phyloP scores from a whole-genome alignment of 1,284 basidiomycete species.

The Fomitiporia mediterranea region DNA sequence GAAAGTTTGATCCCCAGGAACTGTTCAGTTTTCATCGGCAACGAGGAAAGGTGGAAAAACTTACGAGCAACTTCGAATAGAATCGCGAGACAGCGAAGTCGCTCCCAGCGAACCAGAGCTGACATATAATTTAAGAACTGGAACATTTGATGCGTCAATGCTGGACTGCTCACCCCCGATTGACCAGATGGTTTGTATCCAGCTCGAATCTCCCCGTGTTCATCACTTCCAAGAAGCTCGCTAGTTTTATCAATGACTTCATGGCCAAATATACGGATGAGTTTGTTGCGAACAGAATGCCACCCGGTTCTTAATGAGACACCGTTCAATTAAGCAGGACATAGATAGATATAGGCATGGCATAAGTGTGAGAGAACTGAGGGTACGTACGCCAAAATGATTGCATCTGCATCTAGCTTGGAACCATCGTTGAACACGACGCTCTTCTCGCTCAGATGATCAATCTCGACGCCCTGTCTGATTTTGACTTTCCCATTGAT shows the following conservation, averaged over 20 bases:
- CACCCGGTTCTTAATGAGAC: constrained; percentile 11
- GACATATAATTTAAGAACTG: background rate
- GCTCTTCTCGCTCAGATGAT: constrained; percentile 24
- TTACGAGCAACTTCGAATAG: constrained; percentile 31
- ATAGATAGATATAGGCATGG: background rate
- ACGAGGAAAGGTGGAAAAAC: background rate
- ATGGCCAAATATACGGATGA: constrained; percentile 24
- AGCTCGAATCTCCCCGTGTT: constrained; percentile 26
- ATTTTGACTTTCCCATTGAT: constrained; percentile 28
- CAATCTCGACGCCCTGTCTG: constrained; percentile 31
- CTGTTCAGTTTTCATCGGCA: background rate
- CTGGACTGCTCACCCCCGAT: constrained; percentile 28
- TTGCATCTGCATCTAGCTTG: constrained; percentile 30
- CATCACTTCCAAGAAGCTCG: constrained; percentile 26
- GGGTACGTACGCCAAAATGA: constrained; percentile 27
- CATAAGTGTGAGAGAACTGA: background rate
- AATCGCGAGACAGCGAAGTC: constrained; percentile 32
- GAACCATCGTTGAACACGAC: constrained; percentile 34
- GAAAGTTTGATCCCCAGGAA: background rate
- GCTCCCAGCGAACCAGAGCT: constrained; percentile 36
- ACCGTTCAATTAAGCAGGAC: background rate
- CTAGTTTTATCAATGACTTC: constrained; percentile 24
- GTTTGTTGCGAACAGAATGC: constrained; percentile 9
- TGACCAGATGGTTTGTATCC: constrained; percentile 32
- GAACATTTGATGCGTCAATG: background rate